Conservation (phyloP, 768 basidiomycete genomes). For the Leccinum pellstonianum region DNA sequence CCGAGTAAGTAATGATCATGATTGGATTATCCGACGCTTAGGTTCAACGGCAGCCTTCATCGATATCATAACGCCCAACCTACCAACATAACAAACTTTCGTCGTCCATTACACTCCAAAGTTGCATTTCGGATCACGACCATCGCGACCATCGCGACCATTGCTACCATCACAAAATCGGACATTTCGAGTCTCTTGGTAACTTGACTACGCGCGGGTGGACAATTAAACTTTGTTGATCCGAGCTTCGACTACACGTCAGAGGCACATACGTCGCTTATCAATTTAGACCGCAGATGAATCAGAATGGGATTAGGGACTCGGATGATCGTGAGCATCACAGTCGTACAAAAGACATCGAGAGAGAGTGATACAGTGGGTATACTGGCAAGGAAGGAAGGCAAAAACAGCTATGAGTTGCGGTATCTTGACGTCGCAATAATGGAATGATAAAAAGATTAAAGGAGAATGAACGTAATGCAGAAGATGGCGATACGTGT, state of each 20-base stretch:
- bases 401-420: background rate
- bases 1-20: background rate
- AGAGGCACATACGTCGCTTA: background rate
- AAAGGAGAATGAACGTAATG: constrained; percentile 14
- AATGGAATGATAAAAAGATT: constrained; percentile 19
- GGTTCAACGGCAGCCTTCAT: background rate
- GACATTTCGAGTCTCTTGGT: background rate
- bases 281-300: background rate
- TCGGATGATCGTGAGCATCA: constrained; percentile 7
- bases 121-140: background rate
- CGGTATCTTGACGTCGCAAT: constrained; percentile 9
- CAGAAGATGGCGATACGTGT: constrained; percentile 2
- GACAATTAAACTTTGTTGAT: constrained; percentile 18
- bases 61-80: background rate
- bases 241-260: background rate
- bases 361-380: constrained; percentile 15
- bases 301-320: background rate
- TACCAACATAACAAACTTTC: background rate
- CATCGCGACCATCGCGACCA: background rate
- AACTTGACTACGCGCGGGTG: constrained; percentile 6
- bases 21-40: background rate
- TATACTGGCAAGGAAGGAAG: background rate
- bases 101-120: background rate
- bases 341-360: constrained; percentile 1
- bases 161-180: constrained; percentile 18